These are phyloP conservation scores for Fusarium sublunatum DNA, from an alignment of 2,329 filamentous ascomycete genomes.

Conservation along the genomic window DNA sequence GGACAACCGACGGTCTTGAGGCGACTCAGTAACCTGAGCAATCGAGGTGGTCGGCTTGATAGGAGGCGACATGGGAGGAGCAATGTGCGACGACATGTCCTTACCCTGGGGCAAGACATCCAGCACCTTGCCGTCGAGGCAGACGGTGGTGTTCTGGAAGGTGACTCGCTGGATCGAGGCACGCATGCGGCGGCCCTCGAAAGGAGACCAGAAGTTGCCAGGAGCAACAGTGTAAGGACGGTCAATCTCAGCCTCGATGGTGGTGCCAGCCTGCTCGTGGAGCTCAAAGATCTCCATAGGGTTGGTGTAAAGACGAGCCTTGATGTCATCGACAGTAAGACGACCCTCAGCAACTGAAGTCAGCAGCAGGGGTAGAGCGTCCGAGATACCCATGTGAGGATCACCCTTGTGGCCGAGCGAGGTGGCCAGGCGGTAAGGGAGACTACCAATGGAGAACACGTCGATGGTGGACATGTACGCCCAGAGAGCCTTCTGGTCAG, in stretches of 20 bases:
- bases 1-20: constrained; percentile 49
- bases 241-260: constrained; percentile 80
- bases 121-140: constrained; percentile 74
- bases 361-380: constrained; percentile 78
- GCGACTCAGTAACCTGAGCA: constrained; percentile 52
- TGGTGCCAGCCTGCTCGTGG: constrained; percentile 79
- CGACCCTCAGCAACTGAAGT: constrained; percentile 80
- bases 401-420: constrained; percentile 64
- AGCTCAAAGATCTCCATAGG: constrained; percentile 85
- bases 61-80: constrained; percentile 66
- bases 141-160: constrained; percentile 79
- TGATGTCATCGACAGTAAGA: constrained; percentile 79
- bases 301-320: constrained; percentile 77
- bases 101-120: constrained; percentile 69
- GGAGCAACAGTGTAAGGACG: constrained; percentile 70
- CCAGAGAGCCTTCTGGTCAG: constrained; percentile 80
- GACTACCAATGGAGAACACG: constrained; percentile 81
- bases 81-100: constrained; percentile 79
- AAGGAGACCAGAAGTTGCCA: constrained; percentile 72
- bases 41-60: constrained; percentile 63
- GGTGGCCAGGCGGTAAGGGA: constrained; percentile 79
- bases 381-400: constrained; percentile 74
- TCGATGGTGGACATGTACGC: constrained; percentile 78
- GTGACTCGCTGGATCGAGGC: constrained; percentile 79
- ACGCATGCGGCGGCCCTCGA: constrained; percentile 74